Percentiles rank a stretch among this genome's conserved stretches.
phyloP scores from a whole-genome alignment of 768 basidiomycete genomes.

The Auriscalpium vulgare region DNA sequence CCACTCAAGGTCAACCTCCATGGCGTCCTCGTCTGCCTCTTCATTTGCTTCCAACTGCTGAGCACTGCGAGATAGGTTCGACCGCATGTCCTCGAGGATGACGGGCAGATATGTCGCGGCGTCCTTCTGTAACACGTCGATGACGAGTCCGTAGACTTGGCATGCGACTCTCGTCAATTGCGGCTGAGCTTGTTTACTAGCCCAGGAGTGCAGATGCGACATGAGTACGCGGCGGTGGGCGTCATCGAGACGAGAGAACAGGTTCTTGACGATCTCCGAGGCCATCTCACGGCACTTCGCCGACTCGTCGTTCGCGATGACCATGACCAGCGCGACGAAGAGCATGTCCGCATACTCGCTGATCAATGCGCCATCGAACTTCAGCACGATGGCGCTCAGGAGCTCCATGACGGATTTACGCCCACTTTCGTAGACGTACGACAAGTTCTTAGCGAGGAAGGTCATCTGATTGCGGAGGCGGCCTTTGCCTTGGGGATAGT shows the following conservation, averaged over 20 bases:
- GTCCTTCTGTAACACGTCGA: slow-evolving; percentile 56
- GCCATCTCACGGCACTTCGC: slow-evolving; percentile 86
- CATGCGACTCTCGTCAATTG: slow-evolving; percentile 65
- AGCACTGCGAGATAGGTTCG: slow-evolving; percentile 38
- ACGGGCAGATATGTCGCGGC: slow-evolving; percentile 34
- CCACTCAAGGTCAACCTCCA: slow-evolving; percentile 64
- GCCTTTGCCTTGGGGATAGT: slow-evolving; percentile 94
- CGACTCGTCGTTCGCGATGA: slow-evolving; percentile 90
- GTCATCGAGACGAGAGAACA: slow-evolving; percentile 63
- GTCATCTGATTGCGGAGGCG: slow-evolving; percentile 82
- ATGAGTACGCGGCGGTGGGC: slow-evolving; percentile 48
- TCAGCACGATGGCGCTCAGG: slow-evolving; percentile 72
- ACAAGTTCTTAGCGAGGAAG: slow-evolving; percentile 87
- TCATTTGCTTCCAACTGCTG: slow-evolving; percentile 30
- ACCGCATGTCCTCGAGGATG: slow-evolving; percentile 51
- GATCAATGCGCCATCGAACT: slow-evolving; percentile 71
- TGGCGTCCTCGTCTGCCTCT: slow-evolving; percentile 37
- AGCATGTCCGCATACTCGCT: slow-evolving; percentile 80
- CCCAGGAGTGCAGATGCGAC: slow-evolving; percentile 77
- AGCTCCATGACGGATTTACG: slow-evolving; percentile 92
- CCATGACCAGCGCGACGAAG: slow-evolving; percentile 88
- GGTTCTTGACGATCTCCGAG: slow-evolving; percentile 67
- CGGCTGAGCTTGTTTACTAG: slow-evolving; percentile 47
- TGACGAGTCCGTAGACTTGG: slow-evolving; percentile 75
- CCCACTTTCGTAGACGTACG: slow-evolving; percentile 86